A percentile compares a stretch with the other conserved stretches of the same genome.
These are phyloP conservation scores for Eurotiales sp. DNA, from an alignment of 2,329 filamentous ascomycete species.

Conservation along the genomic window DNA sequence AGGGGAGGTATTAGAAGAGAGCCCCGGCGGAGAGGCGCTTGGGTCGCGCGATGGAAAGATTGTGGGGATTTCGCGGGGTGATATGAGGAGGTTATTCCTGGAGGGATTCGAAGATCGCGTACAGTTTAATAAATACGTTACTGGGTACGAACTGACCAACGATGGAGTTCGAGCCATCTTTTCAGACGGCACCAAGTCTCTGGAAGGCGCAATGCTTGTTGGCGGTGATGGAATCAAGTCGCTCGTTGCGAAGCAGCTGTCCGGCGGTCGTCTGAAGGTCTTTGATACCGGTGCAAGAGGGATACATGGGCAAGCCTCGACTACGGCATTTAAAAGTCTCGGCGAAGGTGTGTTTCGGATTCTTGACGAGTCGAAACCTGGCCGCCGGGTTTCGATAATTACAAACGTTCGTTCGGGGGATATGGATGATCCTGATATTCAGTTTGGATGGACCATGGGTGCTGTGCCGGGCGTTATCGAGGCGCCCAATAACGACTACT, in stretches of 20 bases:
- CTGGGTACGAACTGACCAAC: not conserved
- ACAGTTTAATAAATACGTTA: constrained; percentile 1
- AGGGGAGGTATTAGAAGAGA: not conserved
- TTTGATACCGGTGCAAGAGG: not conserved
- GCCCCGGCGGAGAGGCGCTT: not conserved
- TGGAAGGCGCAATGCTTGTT: not conserved
- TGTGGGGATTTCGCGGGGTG: constrained; percentile 6
- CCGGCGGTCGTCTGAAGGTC: not conserved
- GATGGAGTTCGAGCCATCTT: not conserved
- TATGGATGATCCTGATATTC: not conserved
- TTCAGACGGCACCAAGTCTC: not conserved
- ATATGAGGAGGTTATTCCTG: not conserved
- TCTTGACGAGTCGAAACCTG: not conserved
- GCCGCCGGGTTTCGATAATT: not conserved
- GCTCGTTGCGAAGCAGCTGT: constrained; percentile 1
- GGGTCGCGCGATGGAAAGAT: constrained; percentile 4
- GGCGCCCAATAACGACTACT: constrained; percentile 1
- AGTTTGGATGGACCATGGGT: constrained; percentile 2
- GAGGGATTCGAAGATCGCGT: not conserved
- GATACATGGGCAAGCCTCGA: constrained; percentile 1
- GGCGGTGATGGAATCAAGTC: constrained; percentile 1
- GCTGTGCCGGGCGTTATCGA: constrained; percentile 1
- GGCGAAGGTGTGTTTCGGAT: constrained; percentile 1
- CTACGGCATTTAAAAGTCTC: not conserved
- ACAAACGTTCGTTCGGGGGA: constrained; percentile 1